Evolutionary conservation across 2,329 filamentous ascomycete genomes (phyloP).

Genomic region (Colletotrichum endophyticum): DNA sequence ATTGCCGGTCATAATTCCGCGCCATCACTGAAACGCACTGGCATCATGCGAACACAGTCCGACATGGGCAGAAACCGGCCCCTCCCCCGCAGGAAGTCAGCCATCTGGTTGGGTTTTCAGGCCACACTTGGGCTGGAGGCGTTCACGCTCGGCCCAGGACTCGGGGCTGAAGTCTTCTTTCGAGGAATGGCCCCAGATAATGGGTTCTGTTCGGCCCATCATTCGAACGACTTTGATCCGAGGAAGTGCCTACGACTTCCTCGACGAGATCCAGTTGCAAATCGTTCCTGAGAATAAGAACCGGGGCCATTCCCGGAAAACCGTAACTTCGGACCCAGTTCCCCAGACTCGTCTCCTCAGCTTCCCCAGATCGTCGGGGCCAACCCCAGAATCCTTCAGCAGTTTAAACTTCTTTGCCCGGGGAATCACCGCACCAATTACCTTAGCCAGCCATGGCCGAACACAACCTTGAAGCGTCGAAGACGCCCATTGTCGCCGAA

Average conservation of each 20-base stretch:
- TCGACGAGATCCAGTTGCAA: background rate
- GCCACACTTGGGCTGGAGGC: background rate
- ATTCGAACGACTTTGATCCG: constrained; percentile 1
- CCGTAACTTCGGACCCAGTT: background rate
- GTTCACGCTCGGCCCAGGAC: background rate
- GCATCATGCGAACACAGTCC: background rate
- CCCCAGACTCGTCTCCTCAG: background rate
- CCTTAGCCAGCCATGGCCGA: background rate
- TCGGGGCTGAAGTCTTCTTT: background rate
- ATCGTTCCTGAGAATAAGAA: constrained; percentile 1
- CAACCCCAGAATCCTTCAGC: background rate
- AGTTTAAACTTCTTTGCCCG: background rate
- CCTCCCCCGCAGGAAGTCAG: background rate
- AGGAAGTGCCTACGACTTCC: constrained; percentile 10
- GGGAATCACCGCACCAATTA: background rate
- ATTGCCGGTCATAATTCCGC: background rate
- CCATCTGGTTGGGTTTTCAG: background rate
- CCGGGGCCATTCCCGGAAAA: constrained; percentile 1
- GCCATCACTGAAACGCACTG: background rate
- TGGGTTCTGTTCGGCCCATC: background rate
- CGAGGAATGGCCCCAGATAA: background rate
- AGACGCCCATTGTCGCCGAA: background rate
- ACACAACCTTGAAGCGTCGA: constrained; percentile 1
- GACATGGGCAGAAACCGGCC: background rate
- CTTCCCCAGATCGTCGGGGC: constrained; percentile 4